Conservation (phyloP, 73 alveolate species). For the Diophrys sp. region DNA sequence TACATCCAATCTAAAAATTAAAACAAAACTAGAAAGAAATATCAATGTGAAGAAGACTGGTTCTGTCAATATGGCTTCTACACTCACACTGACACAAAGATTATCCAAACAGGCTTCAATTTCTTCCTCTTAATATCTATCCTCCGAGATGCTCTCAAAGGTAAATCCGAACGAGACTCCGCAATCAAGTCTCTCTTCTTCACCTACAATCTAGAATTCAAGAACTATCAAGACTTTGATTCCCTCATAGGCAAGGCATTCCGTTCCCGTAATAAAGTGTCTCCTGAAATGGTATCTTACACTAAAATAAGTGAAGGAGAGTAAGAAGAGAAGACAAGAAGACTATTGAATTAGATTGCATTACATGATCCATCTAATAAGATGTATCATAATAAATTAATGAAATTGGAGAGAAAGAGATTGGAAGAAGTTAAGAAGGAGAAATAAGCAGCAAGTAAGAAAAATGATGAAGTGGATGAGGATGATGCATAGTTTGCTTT, state of each 20-base stretch:
- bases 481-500: neutral
- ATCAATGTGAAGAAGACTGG: conserved; percentile 37
- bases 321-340: neutral
- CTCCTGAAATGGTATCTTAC: neutral
- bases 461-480: neutral
- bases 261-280: neutral
- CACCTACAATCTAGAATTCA: neutral
- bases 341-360: neutral
- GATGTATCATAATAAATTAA: neutral
- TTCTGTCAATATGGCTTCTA: conserved; percentile 34
- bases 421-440: neutral
- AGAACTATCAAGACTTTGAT: neutral
- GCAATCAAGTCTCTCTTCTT: no score
- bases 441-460: neutral
- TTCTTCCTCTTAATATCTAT: conserved; percentile 9
- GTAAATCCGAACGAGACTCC: neutral
- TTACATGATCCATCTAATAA: neutral
- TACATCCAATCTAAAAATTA: conserved; percentile 9
- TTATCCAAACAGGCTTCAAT: conserved; percentile 24
- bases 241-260: neutral
- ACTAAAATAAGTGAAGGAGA: neutral
- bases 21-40: conserved; percentile 4
- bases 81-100: conserved; percentile 7
- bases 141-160: conserved; percentile 3
- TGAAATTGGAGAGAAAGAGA: neutral